Base-by-base conservation (phyloP, 1,284 basidiomycete genomes). In the Pseudozyma hubeiensis region DNA sequence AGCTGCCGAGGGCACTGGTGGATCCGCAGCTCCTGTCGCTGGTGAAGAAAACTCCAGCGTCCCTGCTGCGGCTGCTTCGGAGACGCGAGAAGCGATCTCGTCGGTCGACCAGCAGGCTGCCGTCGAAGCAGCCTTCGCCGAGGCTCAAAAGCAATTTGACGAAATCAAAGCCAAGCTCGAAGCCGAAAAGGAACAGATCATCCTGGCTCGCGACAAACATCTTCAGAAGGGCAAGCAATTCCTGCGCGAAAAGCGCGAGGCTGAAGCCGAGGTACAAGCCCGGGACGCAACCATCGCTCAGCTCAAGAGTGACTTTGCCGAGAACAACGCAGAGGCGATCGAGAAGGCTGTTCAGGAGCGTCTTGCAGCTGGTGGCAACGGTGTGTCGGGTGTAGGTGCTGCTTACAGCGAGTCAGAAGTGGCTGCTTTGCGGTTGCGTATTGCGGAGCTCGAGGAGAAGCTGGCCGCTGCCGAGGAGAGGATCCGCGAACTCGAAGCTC, bases 371-470 rank as follows among this genome's bases (percentile, higher is more conserved):
- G 47, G 53, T 33, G 47, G 56, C 35, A 52, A 53, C 17, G 53
- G 43, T 35, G 14, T 37, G 2, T 40, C 35, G 4, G 31, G 50
- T 5, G 7, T n/a, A 3, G 51, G 50, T 48, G 39, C n/a, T 19
- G 57, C 44, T 11, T 65, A 58, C 31, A 52, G 53, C 6, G 54
- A 65, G 16, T 37, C 58, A 3, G 61, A 60, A 9, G 40, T 77
- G 9, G 63, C 39, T 3, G 34, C 50, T 11, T 51, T 77, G 30
- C 66, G 77, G 8, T 52, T 55, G 17, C 72, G 77, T 31, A 70
- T 84, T 29, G 71, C 69, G 4, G 81, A 83, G 57, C 72, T 84
- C 13, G 75, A 83, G 44, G 62, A 31, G 14, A 74, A 77, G 40
- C 56, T 82, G n/a, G 31, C 48, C 31, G 62, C 67, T 10, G 61